phyloP scores from a whole-genome alignment of 2,329 filamentous ascomycete genomes.

The Penicillium janthinellum region DNA sequence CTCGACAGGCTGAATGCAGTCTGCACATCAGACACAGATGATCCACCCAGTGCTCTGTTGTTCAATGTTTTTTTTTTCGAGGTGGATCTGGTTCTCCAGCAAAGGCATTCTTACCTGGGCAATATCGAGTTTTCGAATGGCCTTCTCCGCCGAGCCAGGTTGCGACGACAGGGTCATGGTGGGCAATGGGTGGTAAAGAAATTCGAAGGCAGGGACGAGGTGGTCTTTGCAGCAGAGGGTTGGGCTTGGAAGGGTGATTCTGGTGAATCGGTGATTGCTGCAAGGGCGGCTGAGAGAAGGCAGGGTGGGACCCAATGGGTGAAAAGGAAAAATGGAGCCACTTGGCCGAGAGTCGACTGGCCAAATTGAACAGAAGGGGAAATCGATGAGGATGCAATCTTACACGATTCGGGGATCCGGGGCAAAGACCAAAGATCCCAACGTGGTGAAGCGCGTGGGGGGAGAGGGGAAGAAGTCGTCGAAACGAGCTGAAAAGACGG shows the following conservation, averaged over 20 bases:
- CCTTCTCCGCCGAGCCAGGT: conserved; percentile 39
- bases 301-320: conserved; percentile 20
- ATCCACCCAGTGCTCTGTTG: not conserved
- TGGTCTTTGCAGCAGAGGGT: conserved; percentile 13
- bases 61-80: not conserved
- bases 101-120: conserved; percentile 37
- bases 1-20: conserved; percentile 3
- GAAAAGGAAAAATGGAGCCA: conserved; percentile 15
- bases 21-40: conserved; percentile 2
- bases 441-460: not conserved
- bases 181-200: conserved; percentile 15
- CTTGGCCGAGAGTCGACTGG: conserved; percentile 10
- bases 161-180: conserved; percentile 36
- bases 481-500: conserved; percentile 4
- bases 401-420: not conserved
- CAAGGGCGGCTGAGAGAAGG: conserved; percentile 21
- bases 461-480: not conserved
- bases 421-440: not conserved
- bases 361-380: not conserved
- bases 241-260: conserved; percentile 4
- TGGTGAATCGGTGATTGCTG: conserved; percentile 6
- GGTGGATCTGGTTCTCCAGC: not conserved
- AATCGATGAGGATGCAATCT: not conserved
- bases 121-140: conserved; percentile 46
- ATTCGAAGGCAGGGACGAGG: conserved; percentile 8